Evolutionary conservation across 2,329 filamentous ascomycete species (phyloP), one percentile per base, ranked within the genome.

Genomic region (Venturia nashicola): DNA sequence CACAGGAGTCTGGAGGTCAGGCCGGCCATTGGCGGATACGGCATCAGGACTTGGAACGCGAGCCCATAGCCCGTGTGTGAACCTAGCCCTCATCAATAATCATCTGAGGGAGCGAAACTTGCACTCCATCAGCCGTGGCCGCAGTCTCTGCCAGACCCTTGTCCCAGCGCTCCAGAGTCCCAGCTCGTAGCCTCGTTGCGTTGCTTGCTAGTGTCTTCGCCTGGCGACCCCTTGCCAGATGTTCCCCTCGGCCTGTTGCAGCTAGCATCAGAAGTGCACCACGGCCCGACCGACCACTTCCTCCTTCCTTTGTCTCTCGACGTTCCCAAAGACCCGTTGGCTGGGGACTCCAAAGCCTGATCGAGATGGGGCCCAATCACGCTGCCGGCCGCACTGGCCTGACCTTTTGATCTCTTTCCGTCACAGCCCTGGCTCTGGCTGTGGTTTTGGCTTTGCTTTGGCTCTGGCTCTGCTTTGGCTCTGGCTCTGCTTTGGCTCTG

Each of bases 31-130:
- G 51, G 51, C 51, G 27, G 51, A 57, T 34, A 34, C 51, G 51
- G 27, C 51, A 57, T 9, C 27, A 57, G 51, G 16, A 57, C 51
- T 55, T 27, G 48, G 27, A 36, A 57, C 51, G 51, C 51, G 51
- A 57, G 32, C 51, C 46, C 51, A 18, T 36, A 57, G 51, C 51
- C 51, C 51, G 51, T 36, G 51, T 57, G 32, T 36, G 32, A n/a
- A 57, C 51, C 51, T 57, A 57, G 32, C 27, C 51, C 51, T 57
- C 51, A 57, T 57, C 51, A 57, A 57, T n/a, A 57, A 57, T 57
- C 51, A 57, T 57, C 51, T 57, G 51, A 57, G 51, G 51, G 32
- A 36, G 51, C 51, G 51, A 57, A 57, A 57, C 51, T 57, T 36
- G 51, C 51, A 57, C 32, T 57, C 51, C 51, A 57, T 54, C 48